phyloP scores from a whole-genome alignment of 345 rosid species.

The Theobroma cacao region DNA sequence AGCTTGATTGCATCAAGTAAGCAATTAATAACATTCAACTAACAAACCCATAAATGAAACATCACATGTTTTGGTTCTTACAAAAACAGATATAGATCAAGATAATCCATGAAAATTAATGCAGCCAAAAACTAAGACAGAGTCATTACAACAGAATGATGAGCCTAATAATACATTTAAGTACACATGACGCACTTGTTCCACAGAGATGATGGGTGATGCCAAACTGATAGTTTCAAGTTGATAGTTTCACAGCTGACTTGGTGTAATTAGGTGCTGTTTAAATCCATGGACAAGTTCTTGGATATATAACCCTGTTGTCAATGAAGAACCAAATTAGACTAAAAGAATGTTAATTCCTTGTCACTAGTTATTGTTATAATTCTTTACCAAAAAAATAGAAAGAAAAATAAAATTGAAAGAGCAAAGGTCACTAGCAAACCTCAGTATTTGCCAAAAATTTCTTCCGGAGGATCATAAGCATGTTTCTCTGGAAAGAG shows the following conservation, averaged over 20 bases:
- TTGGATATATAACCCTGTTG: neutral
- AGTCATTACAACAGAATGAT: neutral
- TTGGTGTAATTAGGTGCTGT: neutral
- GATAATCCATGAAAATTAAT: neutral
- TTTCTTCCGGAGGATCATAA: conserved; percentile 93
- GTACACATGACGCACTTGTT: neutral
- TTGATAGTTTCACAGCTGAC: neutral
- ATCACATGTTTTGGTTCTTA: neutral
- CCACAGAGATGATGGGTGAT: neutral
- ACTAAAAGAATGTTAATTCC: neutral
- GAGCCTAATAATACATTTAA: neutral
- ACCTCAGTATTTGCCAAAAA: conserved; percentile 68
- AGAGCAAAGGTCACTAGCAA: neutral
- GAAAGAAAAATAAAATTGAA: neutral
- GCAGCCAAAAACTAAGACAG: neutral
- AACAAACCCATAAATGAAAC: neutral
- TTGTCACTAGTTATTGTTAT: neutral
- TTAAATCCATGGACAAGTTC: neutral
- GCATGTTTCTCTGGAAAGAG: conserved; percentile 83
- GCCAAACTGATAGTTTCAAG: neutral
- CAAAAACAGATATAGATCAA: neutral
- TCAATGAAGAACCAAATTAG: neutral
- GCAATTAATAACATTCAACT: neutral
- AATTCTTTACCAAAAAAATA: neutral
- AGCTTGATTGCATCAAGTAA: neutral